phyloP scores from a whole-genome alignment of 306 rosid species.

The Oemleria cerasiformis region DNA sequence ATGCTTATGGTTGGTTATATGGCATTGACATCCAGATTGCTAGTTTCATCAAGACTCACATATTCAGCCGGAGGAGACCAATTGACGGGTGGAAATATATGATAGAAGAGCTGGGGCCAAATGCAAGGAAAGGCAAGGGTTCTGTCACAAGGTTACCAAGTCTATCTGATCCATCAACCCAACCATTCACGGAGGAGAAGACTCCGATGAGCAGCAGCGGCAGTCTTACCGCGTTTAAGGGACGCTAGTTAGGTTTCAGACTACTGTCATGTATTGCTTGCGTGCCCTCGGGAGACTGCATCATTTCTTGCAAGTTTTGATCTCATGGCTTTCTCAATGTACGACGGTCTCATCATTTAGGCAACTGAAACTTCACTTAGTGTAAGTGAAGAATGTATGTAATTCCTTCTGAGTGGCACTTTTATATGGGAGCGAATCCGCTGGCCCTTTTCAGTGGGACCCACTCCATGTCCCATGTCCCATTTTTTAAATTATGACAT shows the following conservation, averaged over 20 bases:
- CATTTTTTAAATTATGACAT: no score
- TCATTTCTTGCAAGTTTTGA: constrained; percentile 1
- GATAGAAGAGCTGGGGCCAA: constrained; percentile 97
- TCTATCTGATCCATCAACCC: constrained; percentile 85
- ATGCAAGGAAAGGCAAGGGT: constrained; percentile 89
- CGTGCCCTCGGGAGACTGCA: neutral
- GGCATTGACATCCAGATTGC: constrained; percentile 63
- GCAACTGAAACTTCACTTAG: neutral
- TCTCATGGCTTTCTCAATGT: neutral
- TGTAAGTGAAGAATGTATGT: neutral
- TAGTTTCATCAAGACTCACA: constrained; percentile 90
- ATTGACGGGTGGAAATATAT: constrained; percentile 96
- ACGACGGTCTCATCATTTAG: neutral
- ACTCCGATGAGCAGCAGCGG: constrained; percentile 33
- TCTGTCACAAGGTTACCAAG: constrained; percentile 77
- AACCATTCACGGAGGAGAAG: constrained; percentile 81
- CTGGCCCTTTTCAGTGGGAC: neutral
- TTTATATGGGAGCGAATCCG: neutral
- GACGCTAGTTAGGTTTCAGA: constrained; percentile 37
- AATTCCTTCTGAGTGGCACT: neutral
- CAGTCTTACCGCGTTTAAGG: constrained; percentile 31
- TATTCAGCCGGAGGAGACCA: constrained; percentile 92
- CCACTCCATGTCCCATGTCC: no score
- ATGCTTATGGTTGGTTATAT: constrained; percentile 8
- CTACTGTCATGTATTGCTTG: neutral